These are phyloP conservation scores for Fusarium aywerte DNA, from an alignment of 2,329 filamentous ascomycete genomes.

Conservation along the genomic window DNA sequence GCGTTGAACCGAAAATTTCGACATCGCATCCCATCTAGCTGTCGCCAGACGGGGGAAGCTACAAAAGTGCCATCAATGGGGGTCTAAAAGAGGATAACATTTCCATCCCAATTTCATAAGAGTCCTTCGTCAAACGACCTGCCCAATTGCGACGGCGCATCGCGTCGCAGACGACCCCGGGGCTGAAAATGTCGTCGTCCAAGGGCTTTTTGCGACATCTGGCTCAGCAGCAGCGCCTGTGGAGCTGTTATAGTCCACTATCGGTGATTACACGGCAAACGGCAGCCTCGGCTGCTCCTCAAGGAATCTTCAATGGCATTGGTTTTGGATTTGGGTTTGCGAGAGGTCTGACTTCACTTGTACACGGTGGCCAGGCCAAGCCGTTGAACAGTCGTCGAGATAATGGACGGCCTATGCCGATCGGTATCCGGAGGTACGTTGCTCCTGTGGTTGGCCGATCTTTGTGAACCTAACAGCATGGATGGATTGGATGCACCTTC, in stretches of 20 bases:
- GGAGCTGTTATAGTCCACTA: constrained; percentile 40
- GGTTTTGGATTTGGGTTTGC: constrained; percentile 16
- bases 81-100: constrained; percentile 31
- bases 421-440: constrained; percentile 46
- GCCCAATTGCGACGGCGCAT: constrained; percentile 42
- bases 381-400: constrained; percentile 33
- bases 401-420: constrained; percentile 31
- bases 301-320: constrained; percentile 7
- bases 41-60: constrained; percentile 28
- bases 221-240: constrained; percentile 40
- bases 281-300: constrained; percentile 10
- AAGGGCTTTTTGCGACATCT: constrained; percentile 47
- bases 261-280: constrained; percentile 37
- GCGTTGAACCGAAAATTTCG: constrained; percentile 41
- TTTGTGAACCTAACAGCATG: not conserved
- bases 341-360: constrained; percentile 26
- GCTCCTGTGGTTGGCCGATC: not conserved
- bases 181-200: constrained; percentile 44
- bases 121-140: constrained; percentile 32
- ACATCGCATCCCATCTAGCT: constrained; percentile 18
- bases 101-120: constrained; percentile 23
- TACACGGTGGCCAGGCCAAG: constrained; percentile 15
- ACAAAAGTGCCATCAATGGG: constrained; percentile 46
- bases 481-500: not conserved
- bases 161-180: constrained; percentile 28